Conservation (phyloP, 768 basidiomycete genomes). For the Hydnomerulius pinastri region DNA sequence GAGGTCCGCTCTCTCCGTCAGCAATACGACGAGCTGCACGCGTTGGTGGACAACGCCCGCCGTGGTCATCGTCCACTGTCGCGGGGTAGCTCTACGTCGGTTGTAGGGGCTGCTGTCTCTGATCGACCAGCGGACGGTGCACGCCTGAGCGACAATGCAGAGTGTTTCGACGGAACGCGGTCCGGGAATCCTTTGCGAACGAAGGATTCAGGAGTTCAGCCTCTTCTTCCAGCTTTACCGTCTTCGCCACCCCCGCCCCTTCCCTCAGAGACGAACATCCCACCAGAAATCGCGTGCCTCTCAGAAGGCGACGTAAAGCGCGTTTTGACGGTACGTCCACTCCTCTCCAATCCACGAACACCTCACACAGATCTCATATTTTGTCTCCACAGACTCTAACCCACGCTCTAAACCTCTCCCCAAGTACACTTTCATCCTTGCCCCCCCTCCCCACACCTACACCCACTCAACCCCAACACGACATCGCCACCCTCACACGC, state of each 20-base stretch:
- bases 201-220: too few relatives aligned
- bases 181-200: too few relatives aligned
- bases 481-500: constrained; percentile 21
- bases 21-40: constrained; percentile 26
- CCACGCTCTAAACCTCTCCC: constrained; percentile 15
- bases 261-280: constrained; percentile 2
- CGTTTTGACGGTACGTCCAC: constrained; percentile 20
- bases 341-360: neutral
- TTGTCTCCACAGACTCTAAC: constrained; percentile 10
- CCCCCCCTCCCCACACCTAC: too few relatives aligned
- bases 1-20: constrained; percentile 28
- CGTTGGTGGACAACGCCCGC: constrained; percentile 18
- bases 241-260: neutral
- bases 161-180: too few relatives aligned
- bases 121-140: too few relatives aligned
- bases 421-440: too few relatives aligned
- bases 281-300: constrained; percentile 16
- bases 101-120: too few relatives aligned
- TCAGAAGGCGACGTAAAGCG: constrained; percentile 26
- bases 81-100: too few relatives aligned
- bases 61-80: too few relatives aligned
- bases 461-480: too few relatives aligned
- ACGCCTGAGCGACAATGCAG: too few relatives aligned
- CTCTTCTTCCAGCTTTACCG: too few relatives aligned
- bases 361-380: neutral